Evolutionary conservation across 208 protist species (phyloP).

Genomic region (Acanthamoeba healyi): DNA sequence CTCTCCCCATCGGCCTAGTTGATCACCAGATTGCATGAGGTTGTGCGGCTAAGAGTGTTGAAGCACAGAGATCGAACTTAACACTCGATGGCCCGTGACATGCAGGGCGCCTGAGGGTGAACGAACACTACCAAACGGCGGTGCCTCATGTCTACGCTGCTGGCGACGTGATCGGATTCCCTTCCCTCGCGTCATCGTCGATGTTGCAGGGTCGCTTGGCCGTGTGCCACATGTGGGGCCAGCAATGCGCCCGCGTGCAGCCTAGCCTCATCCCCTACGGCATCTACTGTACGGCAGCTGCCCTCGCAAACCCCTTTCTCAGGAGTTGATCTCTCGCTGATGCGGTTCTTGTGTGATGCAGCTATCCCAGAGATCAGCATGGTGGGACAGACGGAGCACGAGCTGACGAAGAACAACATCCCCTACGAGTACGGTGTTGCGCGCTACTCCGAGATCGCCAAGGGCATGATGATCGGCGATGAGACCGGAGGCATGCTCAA

Average conservation of each 20-base stretch:
- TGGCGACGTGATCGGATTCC: slow-evolving; percentile 76
- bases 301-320: too few relatives aligned
- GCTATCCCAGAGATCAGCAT: slow-evolving; percentile 74
- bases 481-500: slow-evolving; percentile 75
- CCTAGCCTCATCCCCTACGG: slow-evolving; percentile 69
- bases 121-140: slow-evolving; percentile 69
- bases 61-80: too few relatives aligned
- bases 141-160: slow-evolving; percentile 73
- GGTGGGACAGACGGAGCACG: slow-evolving; percentile 72
- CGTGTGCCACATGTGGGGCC: slow-evolving; percentile 70
- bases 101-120: slow-evolving; percentile 37
- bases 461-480: slow-evolving; percentile 76
- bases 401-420: slow-evolving; percentile 67
- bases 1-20: too few relatives aligned
- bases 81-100: too few relatives aligned
- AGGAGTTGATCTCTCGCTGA: too few relatives aligned
- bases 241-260: slow-evolving; percentile 46
- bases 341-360: too few relatives aligned
- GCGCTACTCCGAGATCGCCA: slow-evolving; percentile 70
- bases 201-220: slow-evolving; percentile 74
- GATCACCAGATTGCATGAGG: too few relatives aligned
- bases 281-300: slow-evolving; percentile 38
- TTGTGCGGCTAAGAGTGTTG: too few relatives aligned
- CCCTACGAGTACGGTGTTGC: slow-evolving; percentile 73
- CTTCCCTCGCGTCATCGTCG: slow-evolving; percentile 56